Percentiles rank a stretch among this genome's conserved stretches.
These are phyloP conservation scores for Penicillium subrubescens DNA, from an alignment of 495 filamentous ascomycete species.

Conservation along the genomic window DNA sequence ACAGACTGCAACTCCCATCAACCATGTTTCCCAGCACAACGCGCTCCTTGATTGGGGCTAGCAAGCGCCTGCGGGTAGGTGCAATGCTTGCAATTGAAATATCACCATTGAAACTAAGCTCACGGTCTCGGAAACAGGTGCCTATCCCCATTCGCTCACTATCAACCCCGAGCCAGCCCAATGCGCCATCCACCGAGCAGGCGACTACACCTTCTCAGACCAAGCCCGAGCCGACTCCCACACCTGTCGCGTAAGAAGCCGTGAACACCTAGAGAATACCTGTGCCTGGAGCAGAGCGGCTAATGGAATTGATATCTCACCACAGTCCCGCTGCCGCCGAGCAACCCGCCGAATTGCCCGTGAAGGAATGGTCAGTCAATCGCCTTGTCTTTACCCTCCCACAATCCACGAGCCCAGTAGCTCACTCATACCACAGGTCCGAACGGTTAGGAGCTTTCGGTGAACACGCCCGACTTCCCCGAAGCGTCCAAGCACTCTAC, in stretches of 20 bases:
- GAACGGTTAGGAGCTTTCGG: slow-evolving; percentile 38
- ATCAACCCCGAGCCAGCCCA: slow-evolving; percentile 25
- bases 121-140: slow-evolving; percentile 14
- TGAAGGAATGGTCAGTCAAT: slow-evolving; percentile 35
- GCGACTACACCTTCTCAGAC: slow-evolving; percentile 15
- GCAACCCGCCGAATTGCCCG: slow-evolving; percentile 19
- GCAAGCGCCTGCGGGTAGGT: slow-evolving; percentile 26
- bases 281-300: neutral
- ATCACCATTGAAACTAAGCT: neutral
- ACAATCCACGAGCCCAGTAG: neutral
- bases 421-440: slow-evolving; percentile 33
- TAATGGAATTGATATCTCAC: neutral
- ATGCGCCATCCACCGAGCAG: slow-evolving; percentile 18
- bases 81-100: too few relatives aligned
- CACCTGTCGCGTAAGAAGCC: neutral
- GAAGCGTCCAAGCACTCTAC: slow-evolving; percentile 79
- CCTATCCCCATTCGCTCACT: slow-evolving; percentile 29
- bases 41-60: slow-evolving; percentile 29
- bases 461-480: slow-evolving; percentile 59
- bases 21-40: slow-evolving; percentile 32
- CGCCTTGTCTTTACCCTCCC: neutral
- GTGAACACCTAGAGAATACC: neutral
- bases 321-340: slow-evolving; percentile 17
- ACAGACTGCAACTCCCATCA: slow-evolving; percentile 9
- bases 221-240: slow-evolving; percentile 1